Evolutionary conservation across 306 rosid species (phyloP).

Genomic region (Herpetospermum pedunculosum): DNA sequence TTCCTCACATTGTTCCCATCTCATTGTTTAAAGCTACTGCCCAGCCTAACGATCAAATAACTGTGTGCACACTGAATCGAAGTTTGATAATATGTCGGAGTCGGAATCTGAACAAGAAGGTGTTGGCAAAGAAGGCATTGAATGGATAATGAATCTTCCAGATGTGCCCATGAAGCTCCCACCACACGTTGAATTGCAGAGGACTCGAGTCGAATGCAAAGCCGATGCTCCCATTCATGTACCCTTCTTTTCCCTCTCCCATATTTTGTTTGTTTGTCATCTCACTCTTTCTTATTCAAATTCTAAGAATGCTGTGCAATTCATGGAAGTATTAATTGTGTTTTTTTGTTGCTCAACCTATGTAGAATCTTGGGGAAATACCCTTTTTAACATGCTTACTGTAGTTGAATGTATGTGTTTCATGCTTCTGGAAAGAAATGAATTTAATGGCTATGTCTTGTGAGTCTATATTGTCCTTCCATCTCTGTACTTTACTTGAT

Average conservation of each 20-base stretch:
- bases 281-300: too few species aligned
- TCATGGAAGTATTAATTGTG: neutral
- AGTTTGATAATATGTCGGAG: constrained; percentile 3
- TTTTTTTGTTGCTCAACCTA: neutral
- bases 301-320: neutral
- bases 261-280: too few species aligned
- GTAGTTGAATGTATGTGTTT: neutral
- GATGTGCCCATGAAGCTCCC: constrained; percentile 36
- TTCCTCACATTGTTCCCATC: neutral
- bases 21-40: neutral
- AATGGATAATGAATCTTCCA: constrained; percentile 26
- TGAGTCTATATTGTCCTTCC: too few species aligned
- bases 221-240: constrained; percentile 40
- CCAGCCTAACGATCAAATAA: neutral
- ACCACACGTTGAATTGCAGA: constrained; percentile 24
- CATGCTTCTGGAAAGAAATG: neutral
- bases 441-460: neutral
- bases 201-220: constrained; percentile 41
- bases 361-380: neutral
- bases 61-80: neutral
- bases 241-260: neutral
- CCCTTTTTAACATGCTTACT: neutral
- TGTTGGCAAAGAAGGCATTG: constrained; percentile 6
- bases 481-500: neutral
- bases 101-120: constrained; percentile 5